Percentiles rank a stretch among this genome's conserved stretches.
Evolutionary conservation across 2,329 filamentous ascomycete species (phyloP).

Genomic region (Pleomassaria siparia): DNA sequence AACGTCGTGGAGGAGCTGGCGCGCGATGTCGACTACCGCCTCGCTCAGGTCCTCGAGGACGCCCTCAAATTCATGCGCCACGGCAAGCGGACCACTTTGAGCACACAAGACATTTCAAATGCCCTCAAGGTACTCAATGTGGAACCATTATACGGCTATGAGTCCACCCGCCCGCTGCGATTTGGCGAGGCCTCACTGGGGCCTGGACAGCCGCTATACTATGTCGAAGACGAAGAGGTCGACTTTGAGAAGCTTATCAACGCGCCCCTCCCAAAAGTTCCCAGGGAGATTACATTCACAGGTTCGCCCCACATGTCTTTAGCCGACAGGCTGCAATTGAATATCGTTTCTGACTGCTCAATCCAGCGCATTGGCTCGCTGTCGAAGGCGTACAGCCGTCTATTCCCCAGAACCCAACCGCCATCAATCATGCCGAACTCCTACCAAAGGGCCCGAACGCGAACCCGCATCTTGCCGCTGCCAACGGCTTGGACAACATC

Average conservation of each 20-base stretch:
- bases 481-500: conserved; percentile 80
- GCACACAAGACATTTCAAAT: conserved; percentile 84
- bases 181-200: conserved; percentile 95
- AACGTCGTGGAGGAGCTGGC: conserved; percentile 86
- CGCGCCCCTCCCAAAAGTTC: conserved; percentile 90
- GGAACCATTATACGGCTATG: conserved; percentile 94
- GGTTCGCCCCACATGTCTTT: conserved; percentile 54
- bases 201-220: conserved; percentile 91
- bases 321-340: conserved; percentile 13
- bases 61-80: conserved; percentile 96
- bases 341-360: conserved; percentile 7
- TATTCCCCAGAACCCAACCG: conserved; percentile 93
- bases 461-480: conserved; percentile 79
- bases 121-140: conserved; percentile 86
- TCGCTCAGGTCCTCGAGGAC: conserved; percentile 91
- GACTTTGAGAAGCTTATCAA: conserved; percentile 99
- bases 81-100: conserved; percentile 80
- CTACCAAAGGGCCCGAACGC: conserved; percentile 87
- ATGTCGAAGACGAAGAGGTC: conserved; percentile 97
- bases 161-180: conserved; percentile 81
- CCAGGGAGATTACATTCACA: conserved; percentile 88
- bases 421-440: conserved; percentile 81
- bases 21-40: conserved; percentile 92
- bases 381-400: conserved; percentile 96
- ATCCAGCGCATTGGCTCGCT: conserved; percentile 87